A percentile compares a stretch with the other conserved stretches of the same genome.
Conservation (phyloP, 148 eudicot genomes). For the Silene latifolia region DNA sequence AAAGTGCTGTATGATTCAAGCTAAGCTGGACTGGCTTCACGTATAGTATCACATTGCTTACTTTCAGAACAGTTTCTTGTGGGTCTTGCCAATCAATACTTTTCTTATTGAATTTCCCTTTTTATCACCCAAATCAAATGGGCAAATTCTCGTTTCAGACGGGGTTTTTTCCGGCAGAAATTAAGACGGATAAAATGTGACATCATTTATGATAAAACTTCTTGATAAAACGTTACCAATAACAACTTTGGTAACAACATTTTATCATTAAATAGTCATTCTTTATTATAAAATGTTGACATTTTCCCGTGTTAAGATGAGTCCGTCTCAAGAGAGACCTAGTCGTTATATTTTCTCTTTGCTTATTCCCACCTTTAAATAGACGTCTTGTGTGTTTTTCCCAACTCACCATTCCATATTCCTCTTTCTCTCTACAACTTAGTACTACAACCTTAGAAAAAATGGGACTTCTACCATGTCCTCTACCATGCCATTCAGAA, state of each 20-base stretch:
- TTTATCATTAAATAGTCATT: too few species aligned
- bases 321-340: too few species aligned
- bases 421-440: conserved; percentile 3
- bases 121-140: conserved; percentile 5
- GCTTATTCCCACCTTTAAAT: conserved; percentile 24
- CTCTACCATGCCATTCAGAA: conserved; percentile 29
- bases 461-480: conserved; percentile 50
- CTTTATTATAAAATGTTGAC: too few species aligned
- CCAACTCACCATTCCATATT: conserved; percentile 15
- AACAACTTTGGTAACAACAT: too few species aligned
- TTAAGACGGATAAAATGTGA: too few species aligned
- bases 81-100: background rate
- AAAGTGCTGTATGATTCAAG: conserved; percentile 17
- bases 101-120: conserved; percentile 5
- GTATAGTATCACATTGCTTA: conserved; percentile 20
- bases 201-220: too few species aligned
- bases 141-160: too few species aligned
- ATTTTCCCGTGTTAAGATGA: too few species aligned
- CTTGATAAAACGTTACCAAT: too few species aligned
- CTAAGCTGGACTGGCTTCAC: conserved; percentile 20
- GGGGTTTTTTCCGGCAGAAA: too few species aligned
- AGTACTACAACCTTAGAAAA: background rate
- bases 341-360: background rate
- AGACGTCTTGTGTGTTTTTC: conserved; percentile 13
- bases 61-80: conserved; percentile 22